A percentile compares a stretch with the other conserved stretches of the same genome.
These are phyloP conservation scores for Stereocaulon alpinum DNA, from an alignment of 495 filamentous ascomycete species.

Conservation along the genomic window DNA sequence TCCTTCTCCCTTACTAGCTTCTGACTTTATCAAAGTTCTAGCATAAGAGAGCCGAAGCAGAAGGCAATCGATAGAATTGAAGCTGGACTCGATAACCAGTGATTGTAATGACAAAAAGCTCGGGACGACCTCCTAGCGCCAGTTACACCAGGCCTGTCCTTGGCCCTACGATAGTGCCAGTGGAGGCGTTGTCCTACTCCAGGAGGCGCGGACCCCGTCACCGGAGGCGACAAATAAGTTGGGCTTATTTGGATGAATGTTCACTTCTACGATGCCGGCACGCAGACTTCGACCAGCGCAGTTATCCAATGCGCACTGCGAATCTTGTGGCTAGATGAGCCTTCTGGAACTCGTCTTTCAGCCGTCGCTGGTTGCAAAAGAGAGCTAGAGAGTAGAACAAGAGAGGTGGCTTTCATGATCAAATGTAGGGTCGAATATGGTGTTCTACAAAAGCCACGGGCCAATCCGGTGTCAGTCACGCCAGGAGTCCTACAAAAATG, in stretches of 20 bases:
- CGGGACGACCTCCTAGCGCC: not conserved
- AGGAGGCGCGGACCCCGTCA: not conserved
- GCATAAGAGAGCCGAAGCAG: not conserved
- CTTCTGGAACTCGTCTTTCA: not conserved
- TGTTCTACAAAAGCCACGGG: no score
- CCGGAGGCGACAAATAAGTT: not conserved
- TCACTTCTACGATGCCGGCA: not conserved
- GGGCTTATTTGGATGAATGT: not conserved
- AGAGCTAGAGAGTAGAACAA: no score
- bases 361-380: no score
- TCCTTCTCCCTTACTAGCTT: no score
- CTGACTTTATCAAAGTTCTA: not conserved
- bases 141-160: not conserved
- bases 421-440: no score
- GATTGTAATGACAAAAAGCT: not conserved
- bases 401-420: no score
- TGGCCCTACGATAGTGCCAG: not conserved
- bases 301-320: not conserved
- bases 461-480: no score
- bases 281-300: no score
- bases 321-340: not conserved
- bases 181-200: not conserved
- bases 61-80: not conserved
- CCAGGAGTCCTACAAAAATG: no score
- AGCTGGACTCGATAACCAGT: no score